Conservation (phyloP, 345 rosid species). For the Citrus reticulata region DNA sequence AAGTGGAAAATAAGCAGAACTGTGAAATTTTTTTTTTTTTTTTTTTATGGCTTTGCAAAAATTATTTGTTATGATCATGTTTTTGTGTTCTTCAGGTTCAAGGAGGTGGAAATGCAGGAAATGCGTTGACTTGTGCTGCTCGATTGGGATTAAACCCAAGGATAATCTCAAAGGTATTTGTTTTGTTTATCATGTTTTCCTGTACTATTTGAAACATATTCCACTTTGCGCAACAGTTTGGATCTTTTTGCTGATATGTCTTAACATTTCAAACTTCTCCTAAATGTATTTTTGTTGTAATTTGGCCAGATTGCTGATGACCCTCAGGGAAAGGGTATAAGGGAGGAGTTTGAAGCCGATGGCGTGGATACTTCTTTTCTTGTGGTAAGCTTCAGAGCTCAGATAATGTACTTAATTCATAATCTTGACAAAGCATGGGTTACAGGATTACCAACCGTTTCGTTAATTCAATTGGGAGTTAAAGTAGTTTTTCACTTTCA, state of each 20-base stretch:
- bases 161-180: slow-evolving; percentile 52
- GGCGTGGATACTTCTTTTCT: slow-evolving; percentile 63
- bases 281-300: not conserved
- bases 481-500: not conserved
- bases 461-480: not conserved
- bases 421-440: not conserved
- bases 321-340: slow-evolving; percentile 45
- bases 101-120: slow-evolving; percentile 81
- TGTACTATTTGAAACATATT: not conserved
- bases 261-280: not conserved
- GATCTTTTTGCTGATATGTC: not conserved
- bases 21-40: not conserved
- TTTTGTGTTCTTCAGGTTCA: slow-evolving; percentile 34
- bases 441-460: not conserved
- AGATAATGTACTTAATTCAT: not conserved
- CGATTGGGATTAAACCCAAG: slow-evolving; percentile 61
- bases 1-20: not conserved
- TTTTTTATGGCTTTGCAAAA: not conserved
- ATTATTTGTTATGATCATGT: not conserved
- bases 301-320: slow-evolving; percentile 48
- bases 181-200: not conserved
- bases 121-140: slow-evolving; percentile 58
- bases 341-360: slow-evolving; percentile 54
- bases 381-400: slow-evolving; percentile 36
- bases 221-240: not conserved